Conservation (phyloP, 208 protist species). For the Trypanosoma scelopori region DNA sequence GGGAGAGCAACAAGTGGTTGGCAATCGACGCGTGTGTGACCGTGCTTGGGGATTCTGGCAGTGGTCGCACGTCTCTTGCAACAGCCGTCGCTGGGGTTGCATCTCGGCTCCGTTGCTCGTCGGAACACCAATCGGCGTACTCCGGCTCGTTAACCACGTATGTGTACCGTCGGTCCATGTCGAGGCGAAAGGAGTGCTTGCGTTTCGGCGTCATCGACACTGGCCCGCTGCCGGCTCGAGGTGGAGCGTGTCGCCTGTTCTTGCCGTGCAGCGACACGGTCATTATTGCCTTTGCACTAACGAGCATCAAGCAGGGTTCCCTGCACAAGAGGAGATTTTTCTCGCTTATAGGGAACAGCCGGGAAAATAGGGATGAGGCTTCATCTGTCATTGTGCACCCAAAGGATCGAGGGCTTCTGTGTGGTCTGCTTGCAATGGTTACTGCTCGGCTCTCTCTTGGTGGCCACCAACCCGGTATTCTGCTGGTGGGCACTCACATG, state of each 20-base stretch:
- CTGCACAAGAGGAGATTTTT: not conserved
- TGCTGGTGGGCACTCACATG: conserved; percentile 26
- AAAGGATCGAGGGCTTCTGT: conserved; percentile 17
- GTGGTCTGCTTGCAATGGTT: conserved; percentile 24
- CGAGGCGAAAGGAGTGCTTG: conserved; percentile 6
- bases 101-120: conserved; percentile 5
- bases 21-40: conserved; percentile 8
- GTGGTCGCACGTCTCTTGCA: conserved; percentile 28
- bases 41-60: conserved; percentile 22
- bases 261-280: conserved; percentile 22
- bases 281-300: conserved; percentile 27
- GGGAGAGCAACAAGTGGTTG: not conserved
- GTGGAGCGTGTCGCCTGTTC: conserved; percentile 7
- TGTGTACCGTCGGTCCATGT: conserved; percentile 4
- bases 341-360: not conserved
- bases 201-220: conserved; percentile 19
- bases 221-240: conserved; percentile 13
- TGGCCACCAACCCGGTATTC: conserved; percentile 9
- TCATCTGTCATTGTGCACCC: conserved; percentile 17
- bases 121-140: conserved; percentile 14
- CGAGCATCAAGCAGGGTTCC: conserved; percentile 27
- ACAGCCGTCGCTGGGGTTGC: conserved; percentile 14
- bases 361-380: not conserved
- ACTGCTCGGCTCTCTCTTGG: not conserved
- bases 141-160: conserved; percentile 14